Conservation (phyloP, 345 rosid species). For the Zanthoxylum bungeanum region DNA sequence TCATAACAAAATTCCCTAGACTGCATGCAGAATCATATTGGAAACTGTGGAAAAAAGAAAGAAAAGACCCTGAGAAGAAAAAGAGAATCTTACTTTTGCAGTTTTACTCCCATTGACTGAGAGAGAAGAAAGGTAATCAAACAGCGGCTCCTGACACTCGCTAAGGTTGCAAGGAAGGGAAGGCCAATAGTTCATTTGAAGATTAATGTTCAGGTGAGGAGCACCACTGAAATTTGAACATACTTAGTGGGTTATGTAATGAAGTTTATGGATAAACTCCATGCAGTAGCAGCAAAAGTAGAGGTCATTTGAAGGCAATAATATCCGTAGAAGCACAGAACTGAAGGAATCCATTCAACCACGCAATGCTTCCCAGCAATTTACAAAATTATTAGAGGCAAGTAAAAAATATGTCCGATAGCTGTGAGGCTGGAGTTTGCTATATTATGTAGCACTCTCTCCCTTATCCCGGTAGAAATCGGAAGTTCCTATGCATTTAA, state of each 20-base stretch:
- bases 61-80: background rate
- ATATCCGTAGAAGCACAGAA: background rate
- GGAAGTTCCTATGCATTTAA: background rate
- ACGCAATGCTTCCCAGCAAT: background rate
- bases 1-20: background rate
- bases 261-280: no score
- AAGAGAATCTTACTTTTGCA: constrained; percentile 56
- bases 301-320: background rate
- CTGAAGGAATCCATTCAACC: background rate
- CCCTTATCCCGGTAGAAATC: background rate
- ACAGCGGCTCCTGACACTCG: constrained; percentile 92
- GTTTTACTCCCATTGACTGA: constrained; percentile 79
- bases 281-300: no score
- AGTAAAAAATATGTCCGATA: background rate
- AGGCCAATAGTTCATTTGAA: constrained; percentile 99
- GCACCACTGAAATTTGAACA: constrained; percentile 55
- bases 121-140: constrained; percentile 63
- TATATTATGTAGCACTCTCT: background rate
- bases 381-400: constrained; percentile 1
- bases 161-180: constrained; percentile 80
- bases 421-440: background rate
- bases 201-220: constrained; percentile 93
- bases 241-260: no score
- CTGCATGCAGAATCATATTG: background rate
- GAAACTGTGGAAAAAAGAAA: background rate